phyloP scores from a whole-genome alignment of 805 yeast genomes.

The Brettanomyces sp. region DNA sequence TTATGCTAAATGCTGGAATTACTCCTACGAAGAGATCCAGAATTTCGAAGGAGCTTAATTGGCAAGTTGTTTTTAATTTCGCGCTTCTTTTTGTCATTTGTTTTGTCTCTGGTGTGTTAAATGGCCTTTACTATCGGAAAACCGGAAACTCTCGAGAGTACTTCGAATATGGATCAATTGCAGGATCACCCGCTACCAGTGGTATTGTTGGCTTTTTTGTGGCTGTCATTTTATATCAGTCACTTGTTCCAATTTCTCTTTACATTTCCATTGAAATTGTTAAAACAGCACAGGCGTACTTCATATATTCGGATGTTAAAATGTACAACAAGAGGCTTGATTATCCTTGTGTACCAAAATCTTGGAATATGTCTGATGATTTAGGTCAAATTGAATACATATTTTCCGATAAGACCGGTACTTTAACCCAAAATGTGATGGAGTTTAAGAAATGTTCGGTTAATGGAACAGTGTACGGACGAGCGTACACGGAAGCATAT shows the following conservation, averaged over 20 bases:
- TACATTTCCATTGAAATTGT: conserved; percentile 77
- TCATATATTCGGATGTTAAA: conserved; percentile 65
- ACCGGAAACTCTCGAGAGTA: conserved; percentile 43
- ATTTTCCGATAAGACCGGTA: conserved; percentile 80
- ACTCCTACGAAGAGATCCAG: conserved; percentile 74
- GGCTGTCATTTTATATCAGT: conserved; percentile 65
- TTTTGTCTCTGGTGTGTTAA: conserved; percentile 59
- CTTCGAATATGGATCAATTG: conserved; percentile 65
- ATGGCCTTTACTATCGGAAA: conserved; percentile 53
- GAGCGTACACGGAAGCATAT: conserved; percentile 76
- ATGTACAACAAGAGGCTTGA: conserved; percentile 64
- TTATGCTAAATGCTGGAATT: conserved; percentile 71
- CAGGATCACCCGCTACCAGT: conserved; percentile 53
- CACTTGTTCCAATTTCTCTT: conserved; percentile 74
- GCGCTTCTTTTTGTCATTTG: conserved; percentile 54
- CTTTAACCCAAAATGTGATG: conserved; percentile 78
- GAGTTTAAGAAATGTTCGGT: conserved; percentile 77
- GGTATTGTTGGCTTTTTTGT: conserved; percentile 71
- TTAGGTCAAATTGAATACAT: conserved; percentile 79
- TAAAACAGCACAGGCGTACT: conserved; percentile 73
- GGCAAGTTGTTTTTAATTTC: conserved; percentile 61
- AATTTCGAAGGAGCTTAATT: conserved; percentile 63
- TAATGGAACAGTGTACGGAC: conserved; percentile 62
- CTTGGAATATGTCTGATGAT: conserved; percentile 83
- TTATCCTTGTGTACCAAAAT: conserved; percentile 75